Evolutionary conservation across 176 grass and related monocot genomes (phyloP).

Genomic region (Lolium rigidum): DNA sequence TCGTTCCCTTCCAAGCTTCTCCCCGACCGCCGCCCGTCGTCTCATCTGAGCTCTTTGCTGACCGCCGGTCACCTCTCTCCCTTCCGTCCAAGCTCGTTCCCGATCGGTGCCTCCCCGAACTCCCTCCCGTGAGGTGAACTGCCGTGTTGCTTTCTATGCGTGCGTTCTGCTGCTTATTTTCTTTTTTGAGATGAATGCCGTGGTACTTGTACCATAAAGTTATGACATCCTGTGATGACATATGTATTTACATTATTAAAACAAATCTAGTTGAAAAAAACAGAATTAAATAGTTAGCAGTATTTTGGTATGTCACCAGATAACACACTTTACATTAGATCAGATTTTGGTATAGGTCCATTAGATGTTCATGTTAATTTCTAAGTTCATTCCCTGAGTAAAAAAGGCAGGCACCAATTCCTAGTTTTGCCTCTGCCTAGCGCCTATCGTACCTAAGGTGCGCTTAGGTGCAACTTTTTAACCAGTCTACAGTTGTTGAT

Average conservation of each 20-base stretch:
- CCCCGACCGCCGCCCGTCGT: neutral
- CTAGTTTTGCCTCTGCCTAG: neutral
- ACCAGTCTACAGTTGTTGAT: neutral
- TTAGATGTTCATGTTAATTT: neutral
- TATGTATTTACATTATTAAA: neutral
- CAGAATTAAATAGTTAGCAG: neutral
- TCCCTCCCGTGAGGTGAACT: neutral
- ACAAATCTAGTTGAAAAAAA: slow-evolving; percentile 1
- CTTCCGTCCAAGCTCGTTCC: neutral
- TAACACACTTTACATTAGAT: neutral
- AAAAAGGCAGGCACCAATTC: neutral
- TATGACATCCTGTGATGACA: neutral
- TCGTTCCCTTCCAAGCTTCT: neutral
- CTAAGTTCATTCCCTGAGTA: neutral
- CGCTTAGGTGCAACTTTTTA: no score
- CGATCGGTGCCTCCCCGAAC: neutral
- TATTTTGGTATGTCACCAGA: neutral
- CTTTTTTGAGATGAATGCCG: neutral
- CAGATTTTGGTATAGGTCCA: neutral
- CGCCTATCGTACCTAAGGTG: no score
- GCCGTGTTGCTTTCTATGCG: neutral
- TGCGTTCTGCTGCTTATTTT: neutral
- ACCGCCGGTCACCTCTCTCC: neutral
- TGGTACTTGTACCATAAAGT: neutral
- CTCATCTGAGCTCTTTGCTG: neutral